Evolutionary conservation across 1,284 basidiomycete genomes (phyloP).

Genomic region (Xanthoconium separans): DNA sequence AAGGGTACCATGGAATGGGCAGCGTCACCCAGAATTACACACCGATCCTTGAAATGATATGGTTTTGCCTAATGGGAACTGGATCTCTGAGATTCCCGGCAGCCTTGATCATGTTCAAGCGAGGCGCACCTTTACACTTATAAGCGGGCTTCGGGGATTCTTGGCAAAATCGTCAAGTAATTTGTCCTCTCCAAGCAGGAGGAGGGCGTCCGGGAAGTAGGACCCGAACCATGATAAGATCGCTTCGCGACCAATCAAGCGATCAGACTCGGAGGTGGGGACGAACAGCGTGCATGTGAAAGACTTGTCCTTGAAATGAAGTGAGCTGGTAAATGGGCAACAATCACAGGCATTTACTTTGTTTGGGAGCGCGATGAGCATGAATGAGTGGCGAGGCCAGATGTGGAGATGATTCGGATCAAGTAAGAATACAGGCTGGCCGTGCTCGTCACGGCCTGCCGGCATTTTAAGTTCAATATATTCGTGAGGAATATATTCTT

Average conservation of each 20-base stretch:
- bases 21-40: conserved; percentile 89
- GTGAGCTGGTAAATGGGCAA: conserved; percentile 28
- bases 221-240: conserved; percentile 78
- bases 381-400: conserved; percentile 98
- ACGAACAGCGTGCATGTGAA: conserved; percentile 95
- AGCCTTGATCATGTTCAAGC: conserved; percentile 14
- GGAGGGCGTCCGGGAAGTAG: conserved; percentile 87
- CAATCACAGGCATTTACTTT: conserved; percentile 55
- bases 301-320: conserved; percentile 63
- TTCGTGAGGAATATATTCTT: conserved; percentile 93
- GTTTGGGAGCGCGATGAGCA: conserved; percentile 98
- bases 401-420: conserved; percentile 97
- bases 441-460: conserved; percentile 63
- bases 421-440: conserved; percentile 72
- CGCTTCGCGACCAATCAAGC: conserved; percentile 56
- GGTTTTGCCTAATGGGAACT: conserved; percentile 64
- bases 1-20: conserved; percentile 98
- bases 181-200: conserved; percentile 77
- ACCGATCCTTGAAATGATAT: conserved; percentile 89
- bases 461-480: conserved; percentile 98
- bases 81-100: conserved; percentile 22
- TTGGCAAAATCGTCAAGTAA: conserved; percentile 75
- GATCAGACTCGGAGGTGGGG: conserved; percentile 76
- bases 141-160: conserved; percentile 87
- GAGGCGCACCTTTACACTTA: conserved; percentile 81